Base-by-base conservation (phyloP, 2,329 filamentous ascomycete genomes). In the Aciculosporium take region DNA sequence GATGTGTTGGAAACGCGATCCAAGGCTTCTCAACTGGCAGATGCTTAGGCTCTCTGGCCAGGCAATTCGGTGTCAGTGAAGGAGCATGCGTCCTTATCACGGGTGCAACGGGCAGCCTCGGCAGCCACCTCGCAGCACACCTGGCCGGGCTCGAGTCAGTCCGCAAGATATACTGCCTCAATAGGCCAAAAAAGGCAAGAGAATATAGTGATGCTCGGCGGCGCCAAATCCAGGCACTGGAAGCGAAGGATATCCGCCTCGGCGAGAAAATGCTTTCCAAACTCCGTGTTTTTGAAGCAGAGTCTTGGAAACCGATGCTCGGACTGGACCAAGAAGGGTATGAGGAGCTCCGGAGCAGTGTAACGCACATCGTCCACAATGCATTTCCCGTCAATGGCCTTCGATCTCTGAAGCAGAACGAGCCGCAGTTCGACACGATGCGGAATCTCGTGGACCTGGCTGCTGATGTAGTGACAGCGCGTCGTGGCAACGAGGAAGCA, bases 301-400 rank as follows among this genome's bases (percentile, higher is more conserved):
- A 45, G 8, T 13, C 36, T 4, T 32, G 33, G 2, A 64, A 67
- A 18, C 53, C 34, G 4, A 15, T n/a, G 10, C 20, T 37, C n/a
- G 15, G 27, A 29, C 27, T 39, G 8, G 25, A 1, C 27, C 4
- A 39, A 13, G 18, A 13, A 60, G 1, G 41, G 1, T 72, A 74
- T 46, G 31, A 52, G 2, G 18, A 38, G 0, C 57, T 74, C 1
- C 49, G 55, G 0, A n/a, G 46, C 0, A 49, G 40, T 2, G 66
- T 65, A 7, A 74, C 71, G 0, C 65, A 72, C 44, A 63, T 76
- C 31, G 43, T 70, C 17, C 68, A 72, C 50, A 71, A 66, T 37
- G 69, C 68, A 0, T 74, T 68, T 67, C 64, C 62, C 1, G 71
- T 72, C 67, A 66, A 56, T 40, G 15, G 28, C 13, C 42, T 37